Conservation (phyloP, 2,329 filamentous ascomycete genomes). For the Fusarium setosum region DNA sequence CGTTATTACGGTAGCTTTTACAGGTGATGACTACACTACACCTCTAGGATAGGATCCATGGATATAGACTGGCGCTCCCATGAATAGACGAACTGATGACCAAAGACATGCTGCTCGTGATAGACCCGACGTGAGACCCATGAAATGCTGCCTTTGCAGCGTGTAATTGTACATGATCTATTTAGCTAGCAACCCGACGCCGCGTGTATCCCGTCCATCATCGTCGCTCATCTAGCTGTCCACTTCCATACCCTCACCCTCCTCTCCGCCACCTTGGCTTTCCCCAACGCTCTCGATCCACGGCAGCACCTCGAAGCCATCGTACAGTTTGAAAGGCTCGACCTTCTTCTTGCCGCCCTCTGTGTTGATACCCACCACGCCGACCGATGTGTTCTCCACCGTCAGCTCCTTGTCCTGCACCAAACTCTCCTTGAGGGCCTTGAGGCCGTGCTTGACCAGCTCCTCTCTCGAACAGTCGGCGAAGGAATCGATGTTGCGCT, state of each 20-base stretch:
- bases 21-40: conserved; percentile 14
- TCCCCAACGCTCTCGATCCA: conserved; percentile 84
- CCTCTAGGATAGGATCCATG: conserved; percentile 27
- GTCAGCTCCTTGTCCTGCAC: conserved; percentile 98
- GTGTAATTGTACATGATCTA: conserved; percentile 53
- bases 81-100: conserved; percentile 41
- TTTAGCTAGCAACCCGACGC: conserved; percentile 38
- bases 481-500: conserved; percentile 90
- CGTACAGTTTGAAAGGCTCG: conserved; percentile 90
- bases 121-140: conserved; percentile 34
- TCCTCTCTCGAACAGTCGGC: conserved; percentile 81
- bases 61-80: conserved; percentile 33
- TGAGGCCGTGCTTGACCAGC: conserved; percentile 89
- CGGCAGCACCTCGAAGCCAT: conserved; percentile 86
- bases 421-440: conserved; percentile 93
- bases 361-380: conserved; percentile 76
- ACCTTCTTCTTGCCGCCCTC: conserved; percentile 63
- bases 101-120: conserved; percentile 16
- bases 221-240: conserved; percentile 46
- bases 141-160: conserved; percentile 45
- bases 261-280: conserved; percentile 55
- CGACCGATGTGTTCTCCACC: conserved; percentile 95
- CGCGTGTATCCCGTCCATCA: conserved; percentile 29
- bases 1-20: conserved; percentile 32
- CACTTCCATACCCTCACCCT: conserved; percentile 50